phyloP scores from a whole-genome alignment of 2,329 filamentous ascomycete genomes.

The Fusarium praegraminearum region DNA sequence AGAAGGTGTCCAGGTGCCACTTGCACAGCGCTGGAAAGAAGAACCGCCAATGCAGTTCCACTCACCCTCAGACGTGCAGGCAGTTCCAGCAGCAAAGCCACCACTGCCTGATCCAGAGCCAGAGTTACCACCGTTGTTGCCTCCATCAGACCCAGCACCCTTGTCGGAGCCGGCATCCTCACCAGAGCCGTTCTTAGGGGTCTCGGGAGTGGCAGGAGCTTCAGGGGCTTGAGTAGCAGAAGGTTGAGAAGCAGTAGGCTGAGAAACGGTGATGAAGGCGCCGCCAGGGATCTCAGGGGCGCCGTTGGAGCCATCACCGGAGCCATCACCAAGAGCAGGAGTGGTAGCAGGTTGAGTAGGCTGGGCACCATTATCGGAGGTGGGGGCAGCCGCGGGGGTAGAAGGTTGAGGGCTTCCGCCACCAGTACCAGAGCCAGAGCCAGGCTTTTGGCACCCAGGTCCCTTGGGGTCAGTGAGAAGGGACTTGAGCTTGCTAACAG shows the following conservation, averaged over 20 bases:
- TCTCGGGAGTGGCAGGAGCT: neutral
- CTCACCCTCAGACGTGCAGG: conserved; percentile 61
- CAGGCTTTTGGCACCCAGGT: neutral
- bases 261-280: conserved; percentile 55
- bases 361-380: neutral
- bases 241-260: conserved; percentile 6
- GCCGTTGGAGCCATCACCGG: neutral
- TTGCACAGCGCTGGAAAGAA: conserved; percentile 67
- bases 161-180: neutral
- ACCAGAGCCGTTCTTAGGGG: neutral
- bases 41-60: conserved; percentile 67
- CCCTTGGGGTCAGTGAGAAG: no score
- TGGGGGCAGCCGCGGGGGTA: conserved; percentile 49
- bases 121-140: neutral
- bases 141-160: neutral
- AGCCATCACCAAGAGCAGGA: neutral
- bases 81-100: conserved; percentile 56
- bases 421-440: neutral
- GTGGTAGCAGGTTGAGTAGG: conserved; percentile 9
- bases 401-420: no score
- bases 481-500: conserved; percentile 63
- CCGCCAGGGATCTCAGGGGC: conserved; percentile 50
- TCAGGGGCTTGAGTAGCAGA: conserved; percentile 35
- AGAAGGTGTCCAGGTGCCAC: conserved; percentile 61
- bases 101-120: conserved; percentile 44